phyloP scores from a whole-genome alignment of 225 moss, liverwort and hornwort genomes.

The Asterella californica region DNA sequence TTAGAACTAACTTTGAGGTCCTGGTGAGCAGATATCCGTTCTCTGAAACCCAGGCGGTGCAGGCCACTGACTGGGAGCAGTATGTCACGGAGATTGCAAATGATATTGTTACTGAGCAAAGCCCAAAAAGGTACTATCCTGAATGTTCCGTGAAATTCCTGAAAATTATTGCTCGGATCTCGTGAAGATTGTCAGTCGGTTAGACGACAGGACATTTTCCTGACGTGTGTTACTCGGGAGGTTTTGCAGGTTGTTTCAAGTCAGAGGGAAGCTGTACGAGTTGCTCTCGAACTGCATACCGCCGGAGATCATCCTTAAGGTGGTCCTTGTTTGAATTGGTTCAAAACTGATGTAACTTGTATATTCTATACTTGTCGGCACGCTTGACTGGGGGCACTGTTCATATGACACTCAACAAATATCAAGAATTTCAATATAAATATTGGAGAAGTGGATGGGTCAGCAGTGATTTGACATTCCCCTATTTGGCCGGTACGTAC shows the following conservation, averaged over 20 bases:
- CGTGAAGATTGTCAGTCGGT: too few species aligned
- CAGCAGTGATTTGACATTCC: background rate
- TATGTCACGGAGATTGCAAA: slow-evolving; percentile 73
- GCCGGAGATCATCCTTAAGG: slow-evolving; percentile 89
- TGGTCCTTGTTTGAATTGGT: slow-evolving; percentile 11
- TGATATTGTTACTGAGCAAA: slow-evolving; percentile 82
- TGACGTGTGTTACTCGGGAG: background rate
- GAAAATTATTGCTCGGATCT: background rate
- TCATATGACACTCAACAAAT: too few species aligned
- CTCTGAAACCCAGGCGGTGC: slow-evolving; percentile 67
- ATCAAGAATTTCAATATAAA: too few species aligned
- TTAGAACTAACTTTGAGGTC: background rate
- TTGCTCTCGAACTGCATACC: slow-evolving; percentile 88
- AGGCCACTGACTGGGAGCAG: slow-evolving; percentile 82
- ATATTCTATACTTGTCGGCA: too few species aligned
- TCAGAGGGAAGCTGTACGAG: slow-evolving; percentile 85
- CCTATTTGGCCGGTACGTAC: background rate
- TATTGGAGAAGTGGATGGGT: background rate
- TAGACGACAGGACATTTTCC: background rate
- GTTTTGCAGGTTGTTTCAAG: slow-evolving; percentile 63
- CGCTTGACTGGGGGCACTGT: too few species aligned
- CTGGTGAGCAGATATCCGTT: slow-evolving; percentile 62
- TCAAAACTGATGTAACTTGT: background rate
- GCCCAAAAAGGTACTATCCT: slow-evolving; percentile 64
- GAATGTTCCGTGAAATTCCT: background rate